Evolutionary conservation across 2,329 filamentous ascomycete species (phyloP).

Genomic region (Xylariaceae sp.): DNA sequence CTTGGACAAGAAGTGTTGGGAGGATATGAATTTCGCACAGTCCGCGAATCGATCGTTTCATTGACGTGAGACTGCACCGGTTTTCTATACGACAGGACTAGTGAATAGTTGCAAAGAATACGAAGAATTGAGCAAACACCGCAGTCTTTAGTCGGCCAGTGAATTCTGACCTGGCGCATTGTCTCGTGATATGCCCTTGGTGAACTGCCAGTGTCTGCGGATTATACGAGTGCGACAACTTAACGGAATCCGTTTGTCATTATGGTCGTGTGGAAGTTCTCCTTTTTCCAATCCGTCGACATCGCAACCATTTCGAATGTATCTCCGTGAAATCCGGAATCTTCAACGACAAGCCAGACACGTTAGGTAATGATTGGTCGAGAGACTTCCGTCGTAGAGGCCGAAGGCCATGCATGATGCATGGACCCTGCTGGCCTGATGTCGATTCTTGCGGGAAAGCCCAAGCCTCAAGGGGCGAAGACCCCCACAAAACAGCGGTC

Average conservation of each 20-base stretch:
- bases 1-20: not conserved
- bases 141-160: not conserved
- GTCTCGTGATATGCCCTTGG: too few species aligned
- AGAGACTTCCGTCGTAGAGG: not conserved
- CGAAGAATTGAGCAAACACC: not conserved
- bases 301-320: too few species aligned
- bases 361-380: not conserved
- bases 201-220: too few species aligned
- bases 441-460: too few species aligned
- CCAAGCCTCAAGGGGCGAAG: not conserved
- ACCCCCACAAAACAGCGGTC: not conserved
- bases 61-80: not conserved
- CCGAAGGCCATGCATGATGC: not conserved
- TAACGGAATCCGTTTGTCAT: not conserved
- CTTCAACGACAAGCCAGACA: not conserved
- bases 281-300: too few species aligned
- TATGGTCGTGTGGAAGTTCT: too few species aligned
- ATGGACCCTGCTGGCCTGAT: not conserved
- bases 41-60: not conserved
- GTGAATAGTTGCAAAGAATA: not conserved
- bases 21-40: slow-evolving; percentile 2
- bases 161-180: too few species aligned
- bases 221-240: not conserved
- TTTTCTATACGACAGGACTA: not conserved
- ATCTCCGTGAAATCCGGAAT: not conserved